Percentiles rank a stretch among this genome's conserved stretches.
Evolutionary conservation across 495 filamentous ascomycete species (phyloP).

Genomic region (Apiosordaria backusii): DNA sequence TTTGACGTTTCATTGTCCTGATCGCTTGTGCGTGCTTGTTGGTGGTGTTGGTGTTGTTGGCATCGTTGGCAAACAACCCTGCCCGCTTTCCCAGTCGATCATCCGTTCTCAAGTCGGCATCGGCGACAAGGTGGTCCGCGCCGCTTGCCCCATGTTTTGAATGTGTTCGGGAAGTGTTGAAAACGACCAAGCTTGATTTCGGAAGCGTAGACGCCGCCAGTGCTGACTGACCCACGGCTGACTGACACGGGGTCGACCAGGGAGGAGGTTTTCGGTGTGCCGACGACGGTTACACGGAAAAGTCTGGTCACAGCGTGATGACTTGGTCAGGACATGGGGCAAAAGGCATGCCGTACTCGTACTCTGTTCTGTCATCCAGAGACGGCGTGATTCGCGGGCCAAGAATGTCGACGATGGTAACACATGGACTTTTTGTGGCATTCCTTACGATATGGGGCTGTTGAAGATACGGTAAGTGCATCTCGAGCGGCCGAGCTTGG

Average conservation of each 20-base stretch:
- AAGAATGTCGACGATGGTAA: constrained; percentile 11
- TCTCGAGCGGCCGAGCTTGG: neutral
- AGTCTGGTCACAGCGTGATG: constrained; percentile 15
- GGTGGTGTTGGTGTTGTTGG: neutral
- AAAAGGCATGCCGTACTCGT: neutral
- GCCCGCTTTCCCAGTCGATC: neutral
- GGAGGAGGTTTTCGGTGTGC: neutral
- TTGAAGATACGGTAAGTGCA: constrained; percentile 9
- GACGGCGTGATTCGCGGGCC: constrained; percentile 15
- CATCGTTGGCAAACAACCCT: neutral
- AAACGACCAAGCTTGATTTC: neutral
- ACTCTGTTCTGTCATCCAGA: constrained; percentile 15
- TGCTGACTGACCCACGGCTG: constrained; percentile 11
- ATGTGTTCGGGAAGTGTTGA: neutral
- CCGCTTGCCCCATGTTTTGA: neutral
- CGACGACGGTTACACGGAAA: constrained; percentile 22
- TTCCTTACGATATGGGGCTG: neutral
- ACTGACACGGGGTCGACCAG: constrained; percentile 7
- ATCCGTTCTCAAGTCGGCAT: neutral
- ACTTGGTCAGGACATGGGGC: neutral
- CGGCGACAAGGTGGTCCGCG: neutral
- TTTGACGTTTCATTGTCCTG: neutral
- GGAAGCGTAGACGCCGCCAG: constrained; percentile 16
- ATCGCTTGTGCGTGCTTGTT: neutral
- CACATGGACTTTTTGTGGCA: constrained; percentile 5